Evolutionary conservation across 1,139 yeast species (phyloP), one percentile per base, ranked within the genome.

Genomic region (Taiozyma sp.): DNA sequence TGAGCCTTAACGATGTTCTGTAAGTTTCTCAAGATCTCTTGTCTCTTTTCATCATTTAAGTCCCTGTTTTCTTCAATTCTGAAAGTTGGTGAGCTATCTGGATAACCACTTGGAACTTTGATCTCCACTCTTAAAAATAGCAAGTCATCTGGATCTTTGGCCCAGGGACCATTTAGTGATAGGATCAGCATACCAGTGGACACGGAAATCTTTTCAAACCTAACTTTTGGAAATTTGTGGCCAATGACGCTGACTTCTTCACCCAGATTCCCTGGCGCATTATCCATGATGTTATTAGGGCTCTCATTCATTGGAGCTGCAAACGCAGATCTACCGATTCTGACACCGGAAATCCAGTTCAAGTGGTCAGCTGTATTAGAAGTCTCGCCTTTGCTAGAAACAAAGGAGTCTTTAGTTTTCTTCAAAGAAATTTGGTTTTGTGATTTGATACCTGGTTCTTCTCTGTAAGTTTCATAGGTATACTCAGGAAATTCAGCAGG

Each of bases 271-370:
- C 83, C 78, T 2, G 85, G 90, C 34, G 74, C 76, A 54, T 72
- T 78, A 53, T 73, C 80, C 51, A 51, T 63, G 50, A 50, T 44
- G 50, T 65, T 67, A 50, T 69, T 70, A 3, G 66, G 62, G n/a
- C 60, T 59, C 29, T 56, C 58, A 41, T 59, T 62, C 43, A 65
- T 56, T 1, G 68, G 61, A 11, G 67, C 64, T 2, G 69, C 68
- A 55, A 70, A 69, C 1, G 77, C 77, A 3, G 78, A 69, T 47
- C 79, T 73, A 0, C 95, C 95, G 62, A 79, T 81, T 50, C 93
- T 74, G 7, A 93, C 96, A 46, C 98, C 98, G 0, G 97, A 85
- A 43, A 93, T 85, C 99, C 99, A 93, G 57, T 85, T 83, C 53
- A 93, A 71, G 63, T 91, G 97, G 57, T 83, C 83, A 40, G 80